Conservation (phyloP, 306 rosid species). For the Cucurbita argyrosperma region DNA sequence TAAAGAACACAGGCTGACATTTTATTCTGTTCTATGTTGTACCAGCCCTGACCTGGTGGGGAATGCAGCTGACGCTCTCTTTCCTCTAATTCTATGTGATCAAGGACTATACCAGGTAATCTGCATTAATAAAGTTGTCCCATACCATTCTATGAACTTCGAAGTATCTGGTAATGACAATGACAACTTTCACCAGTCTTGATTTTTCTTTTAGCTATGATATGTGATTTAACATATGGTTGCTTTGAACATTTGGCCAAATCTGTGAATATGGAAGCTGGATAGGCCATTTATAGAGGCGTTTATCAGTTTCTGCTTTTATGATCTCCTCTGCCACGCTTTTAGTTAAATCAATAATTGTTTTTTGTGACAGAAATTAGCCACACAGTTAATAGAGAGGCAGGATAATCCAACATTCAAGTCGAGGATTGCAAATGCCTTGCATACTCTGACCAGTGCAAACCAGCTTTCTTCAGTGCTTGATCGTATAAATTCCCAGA, state of each 20-base stretch:
- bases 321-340: not conserved
- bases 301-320: not conserved
- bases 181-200: not conserved
- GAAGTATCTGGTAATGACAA: not conserved
- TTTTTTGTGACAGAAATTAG: constrained; percentile 44
- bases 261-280: not conserved
- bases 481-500: constrained; percentile 69
- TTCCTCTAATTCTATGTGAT: constrained; percentile 81
- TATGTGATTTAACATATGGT: not conserved
- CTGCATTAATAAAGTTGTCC: not conserved
- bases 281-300: not conserved
- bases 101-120: constrained; percentile 72
- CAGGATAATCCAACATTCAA: constrained; percentile 49
- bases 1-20: not conserved
- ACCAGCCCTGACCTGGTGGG: constrained; percentile 74
- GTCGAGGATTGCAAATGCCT: constrained; percentile 59
- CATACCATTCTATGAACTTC: not conserved
- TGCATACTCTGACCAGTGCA: constrained; percentile 56
- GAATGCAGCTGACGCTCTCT: constrained; percentile 94
- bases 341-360: not conserved
- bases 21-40: constrained; percentile 5
- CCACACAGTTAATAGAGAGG: constrained; percentile 62
- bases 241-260: not conserved
- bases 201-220: not conserved
- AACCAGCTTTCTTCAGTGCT: constrained; percentile 72